Percentiles rank a stretch among this genome's conserved stretches.
Evolutionary conservation across 306 rosid species (phyloP).

Genomic region (Acacia crassicarpa): DNA sequence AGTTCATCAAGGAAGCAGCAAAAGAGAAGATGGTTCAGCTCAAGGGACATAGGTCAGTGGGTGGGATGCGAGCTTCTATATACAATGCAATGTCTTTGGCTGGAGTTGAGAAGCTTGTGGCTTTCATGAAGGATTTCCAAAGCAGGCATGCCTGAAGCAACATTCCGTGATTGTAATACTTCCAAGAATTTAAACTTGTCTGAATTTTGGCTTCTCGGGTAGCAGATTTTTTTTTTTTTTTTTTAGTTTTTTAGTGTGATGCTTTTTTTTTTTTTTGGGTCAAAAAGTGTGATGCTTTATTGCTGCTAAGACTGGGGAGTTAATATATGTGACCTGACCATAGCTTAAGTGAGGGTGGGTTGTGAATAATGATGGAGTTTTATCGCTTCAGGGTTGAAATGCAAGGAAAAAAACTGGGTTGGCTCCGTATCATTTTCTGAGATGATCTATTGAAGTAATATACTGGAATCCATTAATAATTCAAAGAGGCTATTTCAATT

Average conservation of each 20-base stretch:
- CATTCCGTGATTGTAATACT: background rate
- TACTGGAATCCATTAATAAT: too few relatives aligned
- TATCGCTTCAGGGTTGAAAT: background rate
- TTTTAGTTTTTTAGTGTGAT: background rate
- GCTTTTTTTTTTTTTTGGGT: too few relatives aligned
- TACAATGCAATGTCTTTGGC: conserved; percentile 97
- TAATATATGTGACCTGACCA: background rate
- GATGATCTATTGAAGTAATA: background rate
- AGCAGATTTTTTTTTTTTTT: background rate
- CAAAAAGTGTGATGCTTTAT: background rate
- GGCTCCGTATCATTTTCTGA: background rate
- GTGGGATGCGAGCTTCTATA: conserved; percentile 96
- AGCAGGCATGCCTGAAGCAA: conserved; percentile 58
- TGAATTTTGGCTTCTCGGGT: conserved; percentile 13
- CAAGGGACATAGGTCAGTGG: conserved; percentile 93
- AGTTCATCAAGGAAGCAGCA: conserved; percentile 90
- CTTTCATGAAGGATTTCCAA: conserved; percentile 95
- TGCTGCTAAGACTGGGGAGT: background rate
- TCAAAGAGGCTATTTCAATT: background rate
- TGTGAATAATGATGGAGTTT: background rate
- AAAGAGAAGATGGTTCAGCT: conserved; percentile 93
- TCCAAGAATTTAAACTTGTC: too few relatives aligned
- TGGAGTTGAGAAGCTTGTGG: conserved; percentile 92
- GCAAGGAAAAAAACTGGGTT: background rate
- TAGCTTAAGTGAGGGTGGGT: background rate